Conservation (phyloP, 768 basidiomycete genomes). For the Suillus hirtellus region DNA sequence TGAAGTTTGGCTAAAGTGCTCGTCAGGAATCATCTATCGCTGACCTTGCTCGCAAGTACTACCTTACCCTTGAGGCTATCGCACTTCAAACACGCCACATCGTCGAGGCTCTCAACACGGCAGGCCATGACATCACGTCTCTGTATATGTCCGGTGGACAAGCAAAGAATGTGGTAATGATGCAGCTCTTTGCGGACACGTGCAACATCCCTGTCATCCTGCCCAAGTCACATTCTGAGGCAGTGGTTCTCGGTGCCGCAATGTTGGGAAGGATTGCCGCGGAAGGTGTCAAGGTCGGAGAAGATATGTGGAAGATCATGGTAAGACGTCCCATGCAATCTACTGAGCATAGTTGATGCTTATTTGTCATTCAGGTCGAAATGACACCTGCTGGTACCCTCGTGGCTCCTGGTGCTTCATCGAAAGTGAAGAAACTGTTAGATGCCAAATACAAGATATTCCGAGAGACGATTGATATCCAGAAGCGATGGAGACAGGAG, state of each 20-base stretch:
- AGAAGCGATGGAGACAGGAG: slow-evolving; percentile 81
- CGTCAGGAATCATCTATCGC: slow-evolving; percentile 63
- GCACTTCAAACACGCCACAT: slow-evolving; percentile 95
- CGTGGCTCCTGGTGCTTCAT: slow-evolving; percentile 61
- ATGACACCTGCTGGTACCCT: slow-evolving; percentile 88
- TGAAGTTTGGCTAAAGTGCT: slow-evolving; percentile 2
- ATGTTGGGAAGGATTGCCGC: slow-evolving; percentile 91
- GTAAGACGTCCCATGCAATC: slow-evolving; percentile 37
- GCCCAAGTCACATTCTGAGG: slow-evolving; percentile 71
- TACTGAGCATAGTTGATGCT: not conserved
- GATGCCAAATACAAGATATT: slow-evolving; percentile 96
- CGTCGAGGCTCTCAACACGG: slow-evolving; percentile 83
- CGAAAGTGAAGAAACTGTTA: slow-evolving; percentile 71
- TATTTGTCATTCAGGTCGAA: slow-evolving; percentile 56
- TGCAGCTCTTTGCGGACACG: slow-evolving; percentile 87
- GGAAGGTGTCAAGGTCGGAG: slow-evolving; percentile 56
- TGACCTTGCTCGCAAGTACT: slow-evolving; percentile 89
- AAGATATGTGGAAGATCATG: slow-evolving; percentile 91
- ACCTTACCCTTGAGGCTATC: slow-evolving; percentile 89
- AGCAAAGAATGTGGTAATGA: slow-evolving; percentile 84
- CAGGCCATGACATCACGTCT: slow-evolving; percentile 80
- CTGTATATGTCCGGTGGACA: slow-evolving; percentile 95
- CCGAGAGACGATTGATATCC: slow-evolving; percentile 85
- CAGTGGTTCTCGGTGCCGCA: slow-evolving; percentile 90
- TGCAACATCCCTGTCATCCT: slow-evolving; percentile 83